Evolutionary conservation across 2,329 filamentous ascomycete genomes (phyloP), one percentile per base, ranked within the genome.

Genomic region (Ceratocystis smalleyi): DNA sequence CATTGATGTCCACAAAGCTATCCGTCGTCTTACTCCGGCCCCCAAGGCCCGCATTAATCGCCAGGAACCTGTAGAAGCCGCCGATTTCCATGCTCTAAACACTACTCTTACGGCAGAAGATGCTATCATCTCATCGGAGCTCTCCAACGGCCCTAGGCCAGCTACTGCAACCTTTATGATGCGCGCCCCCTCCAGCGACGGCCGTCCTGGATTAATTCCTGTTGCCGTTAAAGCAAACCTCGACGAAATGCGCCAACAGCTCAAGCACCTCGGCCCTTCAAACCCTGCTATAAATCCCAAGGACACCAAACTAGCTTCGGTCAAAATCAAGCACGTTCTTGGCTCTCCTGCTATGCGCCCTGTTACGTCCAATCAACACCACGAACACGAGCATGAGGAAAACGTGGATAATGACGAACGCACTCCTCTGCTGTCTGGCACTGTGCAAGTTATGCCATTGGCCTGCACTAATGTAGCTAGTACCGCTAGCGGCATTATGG

Each of bases 1-100:
- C 71, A 87, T 99, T 68, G 94, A 99, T 73, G 91, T 99, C 1
- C 94, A 97, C 79, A 97, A 97, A 77, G 94, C 94, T 24, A 96
- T 99, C 69, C 85, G 94, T 65, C 88, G 94, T 62, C 82, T 95
- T 70, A 83, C 87, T 22, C 91, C 91, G 0, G 91, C 91, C 1
- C 92, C 92, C 1, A 87, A 89, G 71, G 84, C 84, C 55, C 83
- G 87, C 64, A 81, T 77, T 35, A 74, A 72, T 24, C 80, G 70
- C 64, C 71, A 72, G 62, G 69, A 71, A 27, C 61, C 72, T n/a
- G 65, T 68, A 10, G 65, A 69, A 4, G 71, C 75, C 55, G 71
- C 73, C 15, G 70, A 74, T 47, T 5, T 24, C 19, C 24, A 40
- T 32, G 12, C 30, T 19, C 15, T 22, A 30, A 61, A 40, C 45